These are phyloP conservation scores for Aspergillus ustus DNA, from an alignment of 2,329 filamentous ascomycete species.

Conservation along the genomic window DNA sequence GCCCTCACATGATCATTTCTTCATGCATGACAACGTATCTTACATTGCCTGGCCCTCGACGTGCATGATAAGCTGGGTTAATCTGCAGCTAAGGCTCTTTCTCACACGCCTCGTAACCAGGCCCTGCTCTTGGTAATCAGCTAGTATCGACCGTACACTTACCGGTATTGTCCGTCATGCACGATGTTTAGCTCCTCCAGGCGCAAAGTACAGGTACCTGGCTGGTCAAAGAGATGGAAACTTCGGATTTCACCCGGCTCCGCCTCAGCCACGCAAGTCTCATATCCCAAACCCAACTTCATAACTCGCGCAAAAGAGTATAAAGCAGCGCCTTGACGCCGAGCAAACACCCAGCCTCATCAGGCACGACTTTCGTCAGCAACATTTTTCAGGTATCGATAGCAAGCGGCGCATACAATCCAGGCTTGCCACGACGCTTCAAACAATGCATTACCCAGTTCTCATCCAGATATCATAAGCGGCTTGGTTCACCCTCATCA, in stretches of 20 bases:
- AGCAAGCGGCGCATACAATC: background rate
- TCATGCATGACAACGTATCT: slow-evolving; percentile 39
- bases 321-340: background rate
- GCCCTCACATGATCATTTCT: slow-evolving; percentile 41
- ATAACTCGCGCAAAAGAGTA: background rate
- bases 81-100: slow-evolving; percentile 15
- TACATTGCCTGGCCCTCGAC: slow-evolving; percentile 18
- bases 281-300: background rate
- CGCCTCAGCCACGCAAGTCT: background rate
- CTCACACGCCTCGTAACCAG: slow-evolving; percentile 17
- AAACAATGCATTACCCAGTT: background rate
- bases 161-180: background rate
- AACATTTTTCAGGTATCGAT: background rate
- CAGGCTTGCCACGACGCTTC: slow-evolving; percentile 1
- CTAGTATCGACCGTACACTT: slow-evolving; percentile 5
- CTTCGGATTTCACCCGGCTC: background rate
- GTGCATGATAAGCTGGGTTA: slow-evolving; percentile 17
- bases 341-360: background rate
- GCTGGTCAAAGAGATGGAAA: background rate
- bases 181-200: background rate
- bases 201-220: slow-evolving; percentile 11
- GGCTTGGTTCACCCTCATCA: background rate
- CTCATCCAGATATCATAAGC: slow-evolving; percentile 6
- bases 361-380: background rate
- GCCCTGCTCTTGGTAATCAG: background rate